Evolutionary conservation across 345 rosid species (phyloP).

Genomic region (Citrus australasica): DNA sequence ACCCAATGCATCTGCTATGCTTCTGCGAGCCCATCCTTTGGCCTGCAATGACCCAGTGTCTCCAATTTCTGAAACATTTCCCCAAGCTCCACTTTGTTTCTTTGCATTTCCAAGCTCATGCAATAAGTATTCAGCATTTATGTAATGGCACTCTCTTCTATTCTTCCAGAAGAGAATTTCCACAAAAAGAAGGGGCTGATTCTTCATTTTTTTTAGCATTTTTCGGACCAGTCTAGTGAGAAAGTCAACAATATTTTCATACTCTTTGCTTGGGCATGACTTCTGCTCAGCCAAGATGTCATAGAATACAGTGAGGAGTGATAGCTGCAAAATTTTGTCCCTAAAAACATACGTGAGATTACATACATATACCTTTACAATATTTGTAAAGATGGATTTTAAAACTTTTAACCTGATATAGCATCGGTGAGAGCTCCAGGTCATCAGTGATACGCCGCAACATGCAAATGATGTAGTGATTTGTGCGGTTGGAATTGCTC

Average conservation of each 20-base stretch:
- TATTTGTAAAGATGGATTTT: not conserved
- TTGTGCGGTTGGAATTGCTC: conserved; percentile 62
- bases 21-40: conserved; percentile 61
- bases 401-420: conserved; percentile 69
- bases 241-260: conserved; percentile 55
- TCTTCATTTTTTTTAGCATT: conserved; percentile 84
- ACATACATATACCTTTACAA: not conserved
- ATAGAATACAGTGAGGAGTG: conserved; percentile 65
- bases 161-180: conserved; percentile 91
- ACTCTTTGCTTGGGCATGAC: conserved; percentile 57
- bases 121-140: conserved; percentile 78
- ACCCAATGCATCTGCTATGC: conserved; percentile 94
- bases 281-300: conserved; percentile 79
- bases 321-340: conserved; percentile 54
- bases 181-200: conserved; percentile 87
- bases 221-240: conserved; percentile 57
- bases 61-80: conserved; percentile 35
- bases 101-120: conserved; percentile 71
- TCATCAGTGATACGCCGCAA: conserved; percentile 78
- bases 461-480: conserved; percentile 59
- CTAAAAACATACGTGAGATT: conserved; percentile 3
- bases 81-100: conserved; percentile 45
- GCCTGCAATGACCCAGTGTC: conserved; percentile 37
- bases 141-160: conserved; percentile 80
- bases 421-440: conserved; percentile 86